phyloP scores from a whole-genome alignment of 805 yeast genomes.

The Scheffersomyces coipomensis region DNA sequence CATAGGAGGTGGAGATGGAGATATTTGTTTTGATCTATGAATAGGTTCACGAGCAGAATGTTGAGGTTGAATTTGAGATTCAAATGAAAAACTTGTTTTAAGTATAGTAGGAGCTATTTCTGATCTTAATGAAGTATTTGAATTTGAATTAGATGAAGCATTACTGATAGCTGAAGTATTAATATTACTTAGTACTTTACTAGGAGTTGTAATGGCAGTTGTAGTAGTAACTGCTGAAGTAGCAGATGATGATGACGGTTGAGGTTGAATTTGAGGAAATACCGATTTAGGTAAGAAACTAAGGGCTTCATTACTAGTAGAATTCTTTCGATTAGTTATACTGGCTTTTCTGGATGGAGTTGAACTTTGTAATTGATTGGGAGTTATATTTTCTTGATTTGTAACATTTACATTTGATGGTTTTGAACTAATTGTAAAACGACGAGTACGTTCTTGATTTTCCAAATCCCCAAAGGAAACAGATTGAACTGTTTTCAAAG shows the following conservation, averaged over 20 bases:
- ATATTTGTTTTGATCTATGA: neutral
- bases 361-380: conserved; percentile 2
- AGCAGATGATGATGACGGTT: conserved; percentile 3
- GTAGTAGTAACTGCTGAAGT: conserved; percentile 1
- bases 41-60: neutral
- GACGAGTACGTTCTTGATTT: conserved; percentile 32
- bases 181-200: neutral
- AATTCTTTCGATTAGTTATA: conserved; percentile 1
- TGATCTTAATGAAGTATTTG: neutral
- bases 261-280: conserved; percentile 1
- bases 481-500: conserved; percentile 3
- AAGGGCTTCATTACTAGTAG: neutral
- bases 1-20: conserved; percentile 11
- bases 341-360: conserved; percentile 2
- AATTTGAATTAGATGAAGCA: conserved; percentile 1
- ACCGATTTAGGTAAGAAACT: neutral
- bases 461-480: conserved; percentile 39
- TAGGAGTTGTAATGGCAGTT: neutral
- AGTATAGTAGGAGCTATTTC: neutral
- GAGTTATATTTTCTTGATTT: conserved; percentile 5
- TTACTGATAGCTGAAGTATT: neutral
- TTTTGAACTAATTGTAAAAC: conserved; percentile 44
- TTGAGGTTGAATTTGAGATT: neutral
- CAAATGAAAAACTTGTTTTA: neutral
- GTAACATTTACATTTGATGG: conserved; percentile 34